Evolutionary conservation across 1,139 yeast species (phyloP).

Genomic region (Suhomyces maxii): DNA sequence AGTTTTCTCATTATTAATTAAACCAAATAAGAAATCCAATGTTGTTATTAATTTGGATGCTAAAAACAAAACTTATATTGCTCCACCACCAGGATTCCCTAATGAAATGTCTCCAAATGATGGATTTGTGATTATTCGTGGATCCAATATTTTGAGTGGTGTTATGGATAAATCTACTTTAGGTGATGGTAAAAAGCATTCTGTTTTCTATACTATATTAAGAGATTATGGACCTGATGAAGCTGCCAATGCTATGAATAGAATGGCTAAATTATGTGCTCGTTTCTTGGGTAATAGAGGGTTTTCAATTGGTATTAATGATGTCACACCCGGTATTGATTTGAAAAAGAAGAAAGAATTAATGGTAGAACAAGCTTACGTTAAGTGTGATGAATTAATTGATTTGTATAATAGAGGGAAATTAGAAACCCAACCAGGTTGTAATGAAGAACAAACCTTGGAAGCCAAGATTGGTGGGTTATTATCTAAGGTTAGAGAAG

Average conservation of each 20-base stretch:
- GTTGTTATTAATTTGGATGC: conserved; percentile 92
- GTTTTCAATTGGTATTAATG: conserved; percentile 94
- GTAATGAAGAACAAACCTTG: conserved; percentile 96
- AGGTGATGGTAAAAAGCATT: conserved; percentile 98
- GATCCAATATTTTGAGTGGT: conserved; percentile 86
- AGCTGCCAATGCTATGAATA: conserved; percentile 94
- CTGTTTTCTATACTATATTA: conserved; percentile 90
- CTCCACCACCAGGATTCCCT: conserved; percentile 65
- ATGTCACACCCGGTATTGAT: conserved; percentile 89
- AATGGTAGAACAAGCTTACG: conserved; percentile 88
- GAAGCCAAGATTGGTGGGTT: conserved; percentile 98
- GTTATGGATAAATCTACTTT: conserved; percentile 95
- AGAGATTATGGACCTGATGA: conserved; percentile 95
- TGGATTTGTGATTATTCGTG: conserved; percentile 87
- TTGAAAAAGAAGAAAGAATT: conserved; percentile 78
- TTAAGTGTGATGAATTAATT: conserved; percentile 90
- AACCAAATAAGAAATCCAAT: conserved; percentile 72
- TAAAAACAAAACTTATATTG: conserved; percentile 83
- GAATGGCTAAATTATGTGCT: conserved; percentile 98
- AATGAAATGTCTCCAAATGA: conserved; percentile 98
- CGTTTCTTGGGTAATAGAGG: conserved; percentile 93
- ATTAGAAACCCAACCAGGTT: conserved; percentile 97
- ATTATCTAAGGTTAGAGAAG: conserved; percentile 95
- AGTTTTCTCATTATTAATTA: conserved; percentile 81
- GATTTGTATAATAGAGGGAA: conserved; percentile 78